These are phyloP conservation scores for Colletotrichum shisoi DNA, from an alignment of 2,329 filamentous ascomycete genomes.

Conservation along the genomic window DNA sequence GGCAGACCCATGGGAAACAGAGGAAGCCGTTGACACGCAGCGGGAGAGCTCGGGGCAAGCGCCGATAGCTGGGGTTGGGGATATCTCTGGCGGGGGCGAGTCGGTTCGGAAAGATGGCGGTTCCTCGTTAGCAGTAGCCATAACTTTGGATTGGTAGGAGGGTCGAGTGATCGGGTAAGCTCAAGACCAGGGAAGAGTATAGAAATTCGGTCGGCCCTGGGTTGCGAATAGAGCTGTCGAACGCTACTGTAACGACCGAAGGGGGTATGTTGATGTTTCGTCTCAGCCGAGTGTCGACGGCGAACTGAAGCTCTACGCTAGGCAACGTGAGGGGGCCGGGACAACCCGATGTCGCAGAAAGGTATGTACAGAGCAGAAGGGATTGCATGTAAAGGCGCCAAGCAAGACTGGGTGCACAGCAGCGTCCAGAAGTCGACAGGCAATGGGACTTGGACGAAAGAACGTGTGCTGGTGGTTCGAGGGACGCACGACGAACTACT, in stretches of 20 bases:
- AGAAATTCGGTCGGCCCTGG: neutral
- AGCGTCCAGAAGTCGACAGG: conserved; percentile 27
- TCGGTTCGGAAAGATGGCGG: conserved; percentile 55
- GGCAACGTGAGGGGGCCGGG: conserved; percentile 13
- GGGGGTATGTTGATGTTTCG: conserved; percentile 21
- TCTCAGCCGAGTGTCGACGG: conserved; percentile 18
- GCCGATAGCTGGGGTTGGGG: conserved; percentile 69
- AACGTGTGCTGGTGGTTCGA: conserved; percentile 28
- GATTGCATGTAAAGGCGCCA: neutral
- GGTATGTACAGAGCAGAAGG: conserved; percentile 7
- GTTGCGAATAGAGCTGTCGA: neutral
- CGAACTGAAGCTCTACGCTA: conserved; percentile 18
- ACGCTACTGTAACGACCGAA: conserved; percentile 8
- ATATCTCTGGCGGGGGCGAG: conserved; percentile 71
- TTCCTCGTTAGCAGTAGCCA: conserved; percentile 49
- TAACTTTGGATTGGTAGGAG: conserved; percentile 37
- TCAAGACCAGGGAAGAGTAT: neutral
- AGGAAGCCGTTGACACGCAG: conserved; percentile 69
- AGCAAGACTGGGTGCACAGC: conserved; percentile 33
- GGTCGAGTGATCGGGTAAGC: conserved; percentile 18
- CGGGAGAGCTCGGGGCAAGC: conserved; percentile 67
- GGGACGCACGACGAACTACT: conserved; percentile 21
- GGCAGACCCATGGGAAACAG: conserved; percentile 64
- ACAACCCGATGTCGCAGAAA: conserved; percentile 21
- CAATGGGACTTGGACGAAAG: conserved; percentile 8